These are phyloP conservation scores for Saturnispora quitensis DNA, from an alignment of 805 yeast species.

Conservation along the genomic window DNA sequence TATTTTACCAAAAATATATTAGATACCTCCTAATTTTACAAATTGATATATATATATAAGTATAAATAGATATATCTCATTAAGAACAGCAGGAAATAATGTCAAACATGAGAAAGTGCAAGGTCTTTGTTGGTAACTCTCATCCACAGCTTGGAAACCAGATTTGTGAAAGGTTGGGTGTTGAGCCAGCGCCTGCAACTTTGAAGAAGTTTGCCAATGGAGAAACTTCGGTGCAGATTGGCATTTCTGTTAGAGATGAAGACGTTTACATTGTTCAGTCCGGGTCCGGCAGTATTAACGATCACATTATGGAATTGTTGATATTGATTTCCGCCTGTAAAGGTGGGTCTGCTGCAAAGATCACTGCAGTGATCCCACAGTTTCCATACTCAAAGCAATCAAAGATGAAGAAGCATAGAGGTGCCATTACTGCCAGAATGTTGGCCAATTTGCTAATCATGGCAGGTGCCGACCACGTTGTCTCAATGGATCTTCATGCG, in stretches of 20 bases:
- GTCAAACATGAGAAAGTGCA: conserved; percentile 80
- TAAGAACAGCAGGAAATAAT: neutral
- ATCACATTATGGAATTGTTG: conserved; percentile 91
- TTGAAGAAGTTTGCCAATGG: conserved; percentile 92
- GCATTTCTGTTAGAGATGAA: conserved; percentile 92
- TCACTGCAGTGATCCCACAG: conserved; percentile 94
- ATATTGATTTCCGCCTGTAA: conserved; percentile 92
- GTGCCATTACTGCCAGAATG: conserved; percentile 98
- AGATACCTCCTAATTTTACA: neutral
- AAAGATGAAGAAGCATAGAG: conserved; percentile 98
- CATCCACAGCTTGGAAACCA: conserved; percentile 90
- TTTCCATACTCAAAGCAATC: conserved; percentile 96
- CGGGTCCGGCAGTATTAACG: conserved; percentile 81
- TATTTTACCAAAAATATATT: neutral
- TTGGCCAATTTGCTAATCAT: conserved; percentile 87
- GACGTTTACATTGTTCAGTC: conserved; percentile 91
- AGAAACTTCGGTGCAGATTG: conserved; percentile 93
- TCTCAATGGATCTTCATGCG: conserved; percentile 93
- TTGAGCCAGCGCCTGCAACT: conserved; percentile 88
- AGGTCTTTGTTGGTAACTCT: conserved; percentile 92
- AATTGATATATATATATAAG: neutral
- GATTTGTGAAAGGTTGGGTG: conserved; percentile 86
- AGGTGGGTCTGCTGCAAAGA: conserved; percentile 96
- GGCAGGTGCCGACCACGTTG: conserved; percentile 99
- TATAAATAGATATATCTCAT: neutral